phyloP scores from a whole-genome alignment of 257 asterid genomes.

The Przewalskia tangutica region DNA sequence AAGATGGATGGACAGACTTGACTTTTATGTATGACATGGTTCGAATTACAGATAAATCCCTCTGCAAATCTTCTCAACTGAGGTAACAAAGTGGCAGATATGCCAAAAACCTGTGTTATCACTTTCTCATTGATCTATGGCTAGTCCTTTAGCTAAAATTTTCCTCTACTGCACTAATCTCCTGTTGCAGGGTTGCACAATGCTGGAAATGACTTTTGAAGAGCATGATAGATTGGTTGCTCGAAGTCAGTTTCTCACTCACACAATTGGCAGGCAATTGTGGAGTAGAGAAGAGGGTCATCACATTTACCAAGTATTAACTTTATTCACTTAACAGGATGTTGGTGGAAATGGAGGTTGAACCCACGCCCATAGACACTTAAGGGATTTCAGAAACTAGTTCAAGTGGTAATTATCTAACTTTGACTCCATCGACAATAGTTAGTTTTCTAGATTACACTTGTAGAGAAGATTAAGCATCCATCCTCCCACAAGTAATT shows the following conservation, averaged over 20 bases:
- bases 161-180: background rate
- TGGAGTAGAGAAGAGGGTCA: background rate
- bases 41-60: slow-evolving; percentile 46
- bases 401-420: slow-evolving; percentile 57
- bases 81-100: slow-evolving; percentile 28
- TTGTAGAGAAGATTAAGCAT: background rate
- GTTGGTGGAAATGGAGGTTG: slow-evolving; percentile 56
- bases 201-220: slow-evolving; percentile 85
- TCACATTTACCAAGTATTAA: background rate
- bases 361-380: slow-evolving; percentile 72
- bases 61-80: slow-evolving; percentile 54
- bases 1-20: slow-evolving; percentile 69
- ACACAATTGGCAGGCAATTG: slow-evolving; percentile 66
- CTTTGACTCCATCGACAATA: background rate
- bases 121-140: background rate
- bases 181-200: slow-evolving; percentile 60
- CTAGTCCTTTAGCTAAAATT: no score
- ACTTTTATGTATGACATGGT: slow-evolving; percentile 62
- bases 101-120: background rate
- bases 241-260: slow-evolving; percentile 74
- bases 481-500: background rate
- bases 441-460: background rate
- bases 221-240: slow-evolving; percentile 76
- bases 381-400: slow-evolving; percentile 75
- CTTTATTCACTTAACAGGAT: slow-evolving; percentile 34